Evolutionary conservation across 352 stramenopile genomes (phyloP), one percentile per base, ranked within the genome.

Genomic region (Phytophthora idaei): DNA sequence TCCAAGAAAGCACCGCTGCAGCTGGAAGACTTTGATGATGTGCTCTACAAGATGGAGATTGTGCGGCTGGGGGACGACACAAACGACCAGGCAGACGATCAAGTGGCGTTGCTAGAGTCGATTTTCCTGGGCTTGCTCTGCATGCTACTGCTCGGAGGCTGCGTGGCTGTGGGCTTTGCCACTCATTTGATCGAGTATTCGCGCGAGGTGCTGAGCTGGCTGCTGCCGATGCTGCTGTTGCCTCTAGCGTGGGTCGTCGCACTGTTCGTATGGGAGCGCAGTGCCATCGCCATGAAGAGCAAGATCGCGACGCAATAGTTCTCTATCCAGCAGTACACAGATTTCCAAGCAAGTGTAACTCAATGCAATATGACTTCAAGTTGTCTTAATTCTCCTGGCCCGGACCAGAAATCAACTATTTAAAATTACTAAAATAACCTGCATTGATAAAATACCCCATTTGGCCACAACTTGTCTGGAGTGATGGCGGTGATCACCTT

Each of bases 401-500:
- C 25, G 7, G 34, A 36, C 32, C 25, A 3, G 34, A 36, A 36
- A 47, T 10, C 34, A n/a, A 36, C 21, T 10, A 21, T 17, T 31
- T 29, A 17, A 29, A 45, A 28, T 56, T 56, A 28, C 17, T 11
- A 36, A 46, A 46, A 6, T 57, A 21, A 45, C 17, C 34, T 15
- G 4, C 21, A 29, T 41, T 12, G 17, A 31, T 45, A 21, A 32
- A 46, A 10, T 8, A 15, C 49, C 21, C 42, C 4, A 27, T 29
- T 48, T 48, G 17, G 11, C 29, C 29, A 9, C 28, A 54, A 1
- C 14, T 21, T 17, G 17, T 7, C 8, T 12, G 12, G 25, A 55
- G 51, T n/a, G 17, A 96, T 96, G 89, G 87, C 88, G 39, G 89
- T 94, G 66, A 96, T 96, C 85, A 95, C 87, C 51, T 97, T 97